Conservation (phyloP, 2,329 filamentous ascomycete species). For the Diaporthe humulicola region DNA sequence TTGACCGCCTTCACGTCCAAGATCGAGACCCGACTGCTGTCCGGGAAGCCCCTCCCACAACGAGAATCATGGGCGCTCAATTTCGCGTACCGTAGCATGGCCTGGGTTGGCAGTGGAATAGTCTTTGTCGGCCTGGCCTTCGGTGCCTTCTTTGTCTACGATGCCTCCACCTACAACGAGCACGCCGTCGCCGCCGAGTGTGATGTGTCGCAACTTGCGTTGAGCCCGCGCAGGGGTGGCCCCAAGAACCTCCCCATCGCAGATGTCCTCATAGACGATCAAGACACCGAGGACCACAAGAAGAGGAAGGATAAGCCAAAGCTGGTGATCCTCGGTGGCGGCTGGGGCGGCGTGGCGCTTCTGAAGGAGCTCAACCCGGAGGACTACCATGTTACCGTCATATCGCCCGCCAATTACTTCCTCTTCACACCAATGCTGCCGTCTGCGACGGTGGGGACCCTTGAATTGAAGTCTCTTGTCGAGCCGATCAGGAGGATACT, state of each 20-base stretch:
- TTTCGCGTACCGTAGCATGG: conserved; percentile 78
- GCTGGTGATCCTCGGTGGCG: conserved; percentile 91
- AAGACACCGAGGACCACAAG: conserved; percentile 79
- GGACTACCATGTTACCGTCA: conserved; percentile 95
- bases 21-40: conserved; percentile 57
- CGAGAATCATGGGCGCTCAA: conserved; percentile 62
- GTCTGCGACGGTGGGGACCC: conserved; percentile 94
- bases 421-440: conserved; percentile 98
- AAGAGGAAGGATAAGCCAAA: conserved; percentile 88
- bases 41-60: conserved; percentile 66
- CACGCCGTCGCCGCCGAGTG: conserved; percentile 77
- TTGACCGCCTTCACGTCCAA: conserved; percentile 41
- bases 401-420: conserved; percentile 97
- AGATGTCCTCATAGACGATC: conserved; percentile 89
- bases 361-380: conserved; percentile 91
- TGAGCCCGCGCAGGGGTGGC: conserved; percentile 85
- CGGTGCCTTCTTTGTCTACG: conserved; percentile 91
- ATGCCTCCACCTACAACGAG: conserved; percentile 90
- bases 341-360: conserved; percentile 94
- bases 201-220: conserved; percentile 84
- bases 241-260: conserved; percentile 96
- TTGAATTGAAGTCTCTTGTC: conserved; percentile 90
- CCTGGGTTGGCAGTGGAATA: conserved; percentile 81
- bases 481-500: conserved; percentile 93
- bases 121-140: conserved; percentile 77